Percentiles rank a stretch among this genome's conserved stretches.
These are phyloP conservation scores for Penicillium coprophilum DNA, from an alignment of 495 filamentous ascomycete species.

Conservation along the genomic window DNA sequence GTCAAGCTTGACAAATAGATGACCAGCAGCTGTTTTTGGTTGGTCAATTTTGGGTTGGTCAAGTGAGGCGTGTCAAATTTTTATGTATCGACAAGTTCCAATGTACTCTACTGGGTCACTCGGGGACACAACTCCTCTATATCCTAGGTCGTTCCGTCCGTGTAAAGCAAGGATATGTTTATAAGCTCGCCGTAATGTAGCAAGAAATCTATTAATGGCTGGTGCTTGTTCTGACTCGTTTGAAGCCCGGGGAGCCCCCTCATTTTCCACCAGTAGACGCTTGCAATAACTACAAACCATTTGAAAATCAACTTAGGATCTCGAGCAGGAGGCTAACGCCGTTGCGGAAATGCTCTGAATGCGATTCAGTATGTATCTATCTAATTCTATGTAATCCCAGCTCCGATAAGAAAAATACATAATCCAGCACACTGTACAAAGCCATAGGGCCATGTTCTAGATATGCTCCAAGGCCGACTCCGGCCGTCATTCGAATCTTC, in stretches of 20 bases:
- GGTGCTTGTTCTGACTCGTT: background rate
- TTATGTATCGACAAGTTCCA: slow-evolving; percentile 43
- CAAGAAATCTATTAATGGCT: slow-evolving; percentile 15
- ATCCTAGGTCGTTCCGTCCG: slow-evolving; percentile 20
- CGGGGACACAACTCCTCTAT: slow-evolving; percentile 35
- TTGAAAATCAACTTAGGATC: background rate
- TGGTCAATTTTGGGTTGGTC: slow-evolving; percentile 29
- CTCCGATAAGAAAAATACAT: slow-evolving; percentile 9
- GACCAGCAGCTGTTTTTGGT: slow-evolving; percentile 21
- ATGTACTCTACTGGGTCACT: slow-evolving; percentile 48
- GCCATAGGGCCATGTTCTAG: slow-evolving; percentile 1
- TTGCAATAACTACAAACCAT: background rate
- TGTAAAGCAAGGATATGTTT: slow-evolving; percentile 27
- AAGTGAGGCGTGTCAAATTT: slow-evolving; percentile 28
- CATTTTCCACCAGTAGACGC: background rate
- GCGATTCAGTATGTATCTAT: slow-evolving; percentile 28
- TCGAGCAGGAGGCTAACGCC: background rate
- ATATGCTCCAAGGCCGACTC: background rate
- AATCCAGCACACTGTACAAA: slow-evolving; percentile 18
- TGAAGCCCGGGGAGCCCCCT: background rate
- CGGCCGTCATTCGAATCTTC: background rate
- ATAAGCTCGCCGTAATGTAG: slow-evolving; percentile 38
- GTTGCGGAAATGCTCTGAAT: slow-evolving; percentile 23
- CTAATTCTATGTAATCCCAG: slow-evolving; percentile 27
- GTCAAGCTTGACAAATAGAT: slow-evolving; percentile 49